Percentiles rank a stretch among this genome's conserved stretches.
phyloP scores from a whole-genome alignment of 768 basidiomycete species.

The Amanita fuliginea region DNA sequence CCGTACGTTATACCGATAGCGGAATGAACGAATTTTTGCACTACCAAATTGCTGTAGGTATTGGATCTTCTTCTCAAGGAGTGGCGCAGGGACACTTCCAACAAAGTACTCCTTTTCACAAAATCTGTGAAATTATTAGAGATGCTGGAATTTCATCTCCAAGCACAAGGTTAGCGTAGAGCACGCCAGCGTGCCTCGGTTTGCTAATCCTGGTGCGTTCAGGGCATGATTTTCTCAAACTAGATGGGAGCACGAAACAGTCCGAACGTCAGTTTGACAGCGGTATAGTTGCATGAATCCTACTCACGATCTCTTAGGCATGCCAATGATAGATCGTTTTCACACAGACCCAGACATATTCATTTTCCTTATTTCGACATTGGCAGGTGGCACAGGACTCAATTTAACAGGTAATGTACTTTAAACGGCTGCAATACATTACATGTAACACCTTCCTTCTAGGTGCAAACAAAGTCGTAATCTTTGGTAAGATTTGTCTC shows the following conservation, averaged over 20 bases:
- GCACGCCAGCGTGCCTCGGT: not conserved
- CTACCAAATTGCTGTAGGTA: slow-evolving; percentile 31
- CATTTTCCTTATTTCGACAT: slow-evolving; percentile 81
- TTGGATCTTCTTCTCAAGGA: slow-evolving; percentile 54
- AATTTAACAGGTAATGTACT: slow-evolving; percentile 51
- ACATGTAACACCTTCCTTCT: not conserved
- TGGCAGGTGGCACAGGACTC: slow-evolving; percentile 86
- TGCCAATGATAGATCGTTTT: slow-evolving; percentile 80
- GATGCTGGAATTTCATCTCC: slow-evolving; percentile 72
- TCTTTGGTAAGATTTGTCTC: slow-evolving; percentile 49
- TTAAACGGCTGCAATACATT: not conserved
- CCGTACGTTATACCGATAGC: slow-evolving; percentile 30
- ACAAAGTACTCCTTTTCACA: slow-evolving; percentile 91
- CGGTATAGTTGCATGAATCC: not conserved
- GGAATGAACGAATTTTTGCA: not conserved
- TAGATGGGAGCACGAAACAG: slow-evolving; percentile 72
- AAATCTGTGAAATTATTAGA: slow-evolving; percentile 85
- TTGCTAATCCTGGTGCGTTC: not conserved
- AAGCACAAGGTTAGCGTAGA: slow-evolving; percentile 32
- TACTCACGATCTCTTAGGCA: slow-evolving; percentile 33
- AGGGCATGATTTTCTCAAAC: slow-evolving; percentile 55
- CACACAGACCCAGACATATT: slow-evolving; percentile 64
- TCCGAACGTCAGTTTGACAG: slow-evolving; percentile 42
- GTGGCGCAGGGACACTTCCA: slow-evolving; percentile 52
- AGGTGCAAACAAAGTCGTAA: slow-evolving; percentile 90